phyloP scores from a whole-genome alignment of 2,329 filamentous ascomycete genomes.

The Aspergillus proliferans region DNA sequence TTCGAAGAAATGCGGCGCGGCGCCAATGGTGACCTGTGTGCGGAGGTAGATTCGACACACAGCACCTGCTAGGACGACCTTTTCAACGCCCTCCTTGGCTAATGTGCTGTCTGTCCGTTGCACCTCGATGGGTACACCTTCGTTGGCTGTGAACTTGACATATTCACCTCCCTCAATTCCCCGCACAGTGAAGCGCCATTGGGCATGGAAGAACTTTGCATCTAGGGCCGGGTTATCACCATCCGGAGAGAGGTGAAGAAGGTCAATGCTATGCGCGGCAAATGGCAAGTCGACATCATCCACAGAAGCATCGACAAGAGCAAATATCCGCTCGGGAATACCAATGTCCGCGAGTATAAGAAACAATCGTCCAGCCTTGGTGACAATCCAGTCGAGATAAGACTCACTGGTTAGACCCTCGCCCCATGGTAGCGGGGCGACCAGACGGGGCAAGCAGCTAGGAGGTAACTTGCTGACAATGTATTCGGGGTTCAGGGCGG shows the following conservation, averaged over 20 bases:
- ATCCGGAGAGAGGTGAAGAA: slow-evolving; percentile 48
- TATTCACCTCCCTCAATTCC: slow-evolving; percentile 52
- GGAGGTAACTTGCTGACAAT: slow-evolving; percentile 31
- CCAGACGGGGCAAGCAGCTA: slow-evolving; percentile 31
- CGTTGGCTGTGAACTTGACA: slow-evolving; percentile 53
- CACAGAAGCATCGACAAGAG: slow-evolving; percentile 55
- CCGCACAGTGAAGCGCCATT: slow-evolving; percentile 54
- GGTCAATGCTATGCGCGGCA: slow-evolving; percentile 48
- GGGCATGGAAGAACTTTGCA: slow-evolving; percentile 52
- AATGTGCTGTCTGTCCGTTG: slow-evolving; percentile 36
- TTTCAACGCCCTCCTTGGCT: slow-evolving; percentile 35
- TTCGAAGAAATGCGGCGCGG: slow-evolving; percentile 31
- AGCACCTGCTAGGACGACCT: slow-evolving; percentile 33
- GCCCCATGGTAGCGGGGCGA: slow-evolving; percentile 36
- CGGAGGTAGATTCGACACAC: slow-evolving; percentile 32
- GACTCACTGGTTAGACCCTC: slow-evolving; percentile 43
- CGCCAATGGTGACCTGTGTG: slow-evolving; percentile 33
- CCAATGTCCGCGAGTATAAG: slow-evolving; percentile 54
- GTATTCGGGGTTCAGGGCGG: slow-evolving; percentile 37
- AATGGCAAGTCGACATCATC: slow-evolving; percentile 58
- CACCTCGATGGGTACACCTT: slow-evolving; percentile 55
- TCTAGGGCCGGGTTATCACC: slow-evolving; percentile 42
- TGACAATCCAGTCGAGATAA: slow-evolving; percentile 60
- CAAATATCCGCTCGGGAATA: slow-evolving; percentile 58
- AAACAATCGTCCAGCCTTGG: slow-evolving; percentile 52